Evolutionary conservation across 805 yeast species (phyloP).

Genomic region (Cephaloascus albidus): DNA sequence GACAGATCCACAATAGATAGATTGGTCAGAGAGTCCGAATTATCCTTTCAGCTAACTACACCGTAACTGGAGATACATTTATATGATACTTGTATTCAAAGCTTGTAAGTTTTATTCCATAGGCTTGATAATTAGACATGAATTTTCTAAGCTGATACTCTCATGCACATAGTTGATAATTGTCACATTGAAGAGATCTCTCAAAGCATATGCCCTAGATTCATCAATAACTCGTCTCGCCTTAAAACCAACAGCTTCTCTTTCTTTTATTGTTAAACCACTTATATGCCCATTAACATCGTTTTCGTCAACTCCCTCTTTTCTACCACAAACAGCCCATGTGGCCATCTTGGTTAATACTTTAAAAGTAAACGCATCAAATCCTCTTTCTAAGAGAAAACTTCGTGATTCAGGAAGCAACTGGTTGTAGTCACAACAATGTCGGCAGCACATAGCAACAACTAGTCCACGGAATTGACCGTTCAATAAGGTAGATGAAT

Average conservation of each 20-base stretch:
- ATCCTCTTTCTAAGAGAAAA: constrained; percentile 24
- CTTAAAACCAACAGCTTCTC: constrained; percentile 52
- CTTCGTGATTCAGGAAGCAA: constrained; percentile 37
- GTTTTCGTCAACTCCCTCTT: constrained; percentile 25
- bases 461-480: constrained; percentile 42
- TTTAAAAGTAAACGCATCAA: constrained; percentile 28
- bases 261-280: constrained; percentile 32
- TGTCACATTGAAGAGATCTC: constrained; percentile 30
- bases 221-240: constrained; percentile 73
- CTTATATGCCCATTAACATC: constrained; percentile 34
- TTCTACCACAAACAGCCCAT: constrained; percentile 80
- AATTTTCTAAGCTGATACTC: constrained; percentile 63
- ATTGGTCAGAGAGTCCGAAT: too few relatives aligned
- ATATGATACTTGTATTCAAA: too few relatives aligned
- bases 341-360: constrained; percentile 59
- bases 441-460: constrained; percentile 93
- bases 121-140: constrained; percentile 28
- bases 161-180: constrained; percentile 50
- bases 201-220: constrained; percentile 48
- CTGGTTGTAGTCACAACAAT: constrained; percentile 58
- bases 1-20: too few relatives aligned
- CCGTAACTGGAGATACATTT: too few relatives aligned
- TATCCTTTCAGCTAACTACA: too few relatives aligned
- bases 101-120: too few relatives aligned
- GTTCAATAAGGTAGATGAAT: constrained; percentile 15